A percentile compares a stretch with the other conserved stretches of the same genome.
Conservation (phyloP, 108 stramenopile species). For the Skeletonema menzelii region DNA sequence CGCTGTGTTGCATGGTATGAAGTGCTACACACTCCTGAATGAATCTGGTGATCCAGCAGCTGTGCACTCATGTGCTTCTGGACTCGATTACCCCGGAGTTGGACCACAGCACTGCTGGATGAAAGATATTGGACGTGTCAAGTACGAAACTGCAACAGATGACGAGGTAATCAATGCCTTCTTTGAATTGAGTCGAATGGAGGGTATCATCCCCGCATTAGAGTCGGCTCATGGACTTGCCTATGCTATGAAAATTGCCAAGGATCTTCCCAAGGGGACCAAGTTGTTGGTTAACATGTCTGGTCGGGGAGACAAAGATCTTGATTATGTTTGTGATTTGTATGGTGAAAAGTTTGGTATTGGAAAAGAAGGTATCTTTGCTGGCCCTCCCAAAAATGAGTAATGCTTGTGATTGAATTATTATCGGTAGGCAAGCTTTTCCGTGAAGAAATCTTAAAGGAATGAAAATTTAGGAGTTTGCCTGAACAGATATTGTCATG, state of each 20-base stretch:
- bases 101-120: conserved; percentile 92
- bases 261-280: conserved; percentile 75
- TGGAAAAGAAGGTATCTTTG: conserved; percentile 34
- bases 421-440: neutral
- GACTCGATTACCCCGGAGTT: conserved; percentile 95
- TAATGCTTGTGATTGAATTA: neutral
- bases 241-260: conserved; percentile 83
- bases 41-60: conserved; percentile 83
- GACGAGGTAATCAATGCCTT: conserved; percentile 87
- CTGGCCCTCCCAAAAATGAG: conserved; percentile 33
- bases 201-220: conserved; percentile 94
- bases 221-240: conserved; percentile 90
- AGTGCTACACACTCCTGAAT: conserved; percentile 85
- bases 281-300: conserved; percentile 87
- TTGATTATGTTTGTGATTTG: conserved; percentile 86
- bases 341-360: conserved; percentile 88
- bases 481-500: no score
- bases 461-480: no score
- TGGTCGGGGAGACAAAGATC: conserved; percentile 96
- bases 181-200: conserved; percentile 75
- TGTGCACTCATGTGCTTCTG: conserved; percentile 89
- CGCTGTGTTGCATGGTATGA: conserved; percentile 89
- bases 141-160: conserved; percentile 86
- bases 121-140: conserved; percentile 85
- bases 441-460: no score